These are phyloP conservation scores for Penicillium digitatum DNA, from an alignment of 2,329 filamentous ascomycete genomes.

Conservation along the genomic window DNA sequence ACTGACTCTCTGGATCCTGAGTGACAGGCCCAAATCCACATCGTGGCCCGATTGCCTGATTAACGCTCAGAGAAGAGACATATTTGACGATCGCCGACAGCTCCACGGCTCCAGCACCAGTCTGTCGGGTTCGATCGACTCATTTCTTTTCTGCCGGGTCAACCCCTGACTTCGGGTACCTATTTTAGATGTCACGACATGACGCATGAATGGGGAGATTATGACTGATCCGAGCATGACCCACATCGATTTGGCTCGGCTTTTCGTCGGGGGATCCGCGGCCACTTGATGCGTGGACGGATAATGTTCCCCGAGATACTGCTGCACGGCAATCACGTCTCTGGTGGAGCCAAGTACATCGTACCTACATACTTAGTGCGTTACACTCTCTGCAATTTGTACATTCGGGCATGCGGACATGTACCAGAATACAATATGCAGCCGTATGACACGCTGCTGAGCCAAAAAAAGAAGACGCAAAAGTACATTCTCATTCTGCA, in stretches of 20 bases:
- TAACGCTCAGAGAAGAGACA: slow-evolving; percentile 8
- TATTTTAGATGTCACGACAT: slow-evolving; percentile 8
- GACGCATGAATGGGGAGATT: slow-evolving; percentile 3
- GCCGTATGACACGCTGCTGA: slow-evolving; percentile 5
- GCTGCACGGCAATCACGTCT: slow-evolving; percentile 5
- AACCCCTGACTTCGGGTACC: slow-evolving; percentile 16
- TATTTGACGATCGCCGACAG: slow-evolving; percentile 20
- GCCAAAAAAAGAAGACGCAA: neutral
- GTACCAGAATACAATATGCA: slow-evolving; percentile 1
- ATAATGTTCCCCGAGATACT: slow-evolving; percentile 15
- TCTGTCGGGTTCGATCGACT: slow-evolving; percentile 21
- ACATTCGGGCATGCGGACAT: neutral
- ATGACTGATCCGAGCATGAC: slow-evolving; percentile 13
- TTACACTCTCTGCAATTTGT: neutral
- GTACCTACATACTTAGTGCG: neutral
- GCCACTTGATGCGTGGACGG: slow-evolving; percentile 13
- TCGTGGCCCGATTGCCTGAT: neutral
- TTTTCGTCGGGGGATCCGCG: slow-evolving; percentile 17
- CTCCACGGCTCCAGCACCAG: slow-evolving; percentile 19
- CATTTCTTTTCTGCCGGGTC: slow-evolving; percentile 18
- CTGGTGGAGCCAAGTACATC: neutral
- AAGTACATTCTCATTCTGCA: slow-evolving; percentile 10
- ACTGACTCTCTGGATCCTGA: neutral
- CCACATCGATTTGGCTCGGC: slow-evolving; percentile 15
- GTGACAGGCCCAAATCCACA: slow-evolving; percentile 10